Evolutionary conservation across 1,284 basidiomycete genomes (phyloP), one percentile per base, ranked within the genome.

Genomic region (Cutaneotrichosporon dermatis): DNA sequence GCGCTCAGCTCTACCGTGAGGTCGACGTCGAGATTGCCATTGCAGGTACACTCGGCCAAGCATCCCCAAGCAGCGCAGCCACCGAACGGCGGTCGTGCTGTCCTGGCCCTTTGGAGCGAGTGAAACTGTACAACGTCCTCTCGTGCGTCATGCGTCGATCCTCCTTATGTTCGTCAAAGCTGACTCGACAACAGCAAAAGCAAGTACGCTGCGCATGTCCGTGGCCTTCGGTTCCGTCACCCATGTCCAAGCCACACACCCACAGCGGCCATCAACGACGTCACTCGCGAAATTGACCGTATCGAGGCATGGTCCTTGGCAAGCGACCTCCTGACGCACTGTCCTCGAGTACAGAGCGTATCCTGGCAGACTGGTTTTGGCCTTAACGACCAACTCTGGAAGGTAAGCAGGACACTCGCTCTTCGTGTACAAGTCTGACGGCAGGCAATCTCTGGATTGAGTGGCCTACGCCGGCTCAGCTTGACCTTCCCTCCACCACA

Each of bases 331-430:
- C 39, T 64, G n/a, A 49, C 49, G 7, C 51, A 51, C 48, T 48
- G 60, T 11, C 40, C 62, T 4, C 43, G 16, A 7, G 6, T 62
- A 4, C 51, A 62, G 43, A 54, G 54, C 41, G 50, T 65, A 13
- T 54, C 53, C 11, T 65, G 63, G 63, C 50, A 62, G 48, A 62
- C 58, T 2, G 61, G 60, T 4, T 60, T 65, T n/a, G 63, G 63
- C 10, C 48, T 65, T 13, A 59, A 54, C 9, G 54, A 40, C 12
- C 11, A 35, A 3, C 34, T 65, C 35, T 65, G 63, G 60, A 54
- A 54, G 25, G 63, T 62, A 25, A 40, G 56, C 2, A 35, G 4
- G 34, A 36, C 35, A 3, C 10, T n/a, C 15, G 6, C 10, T 11
- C 1, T 45, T 34, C n/a, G 25, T 13, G 8, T 36, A 13, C 2